Percentiles rank a stretch among this genome's conserved stretches.
Evolutionary conservation across 139 green algal species (phyloP).

Genomic region (Chlorella vulgaris): DNA sequence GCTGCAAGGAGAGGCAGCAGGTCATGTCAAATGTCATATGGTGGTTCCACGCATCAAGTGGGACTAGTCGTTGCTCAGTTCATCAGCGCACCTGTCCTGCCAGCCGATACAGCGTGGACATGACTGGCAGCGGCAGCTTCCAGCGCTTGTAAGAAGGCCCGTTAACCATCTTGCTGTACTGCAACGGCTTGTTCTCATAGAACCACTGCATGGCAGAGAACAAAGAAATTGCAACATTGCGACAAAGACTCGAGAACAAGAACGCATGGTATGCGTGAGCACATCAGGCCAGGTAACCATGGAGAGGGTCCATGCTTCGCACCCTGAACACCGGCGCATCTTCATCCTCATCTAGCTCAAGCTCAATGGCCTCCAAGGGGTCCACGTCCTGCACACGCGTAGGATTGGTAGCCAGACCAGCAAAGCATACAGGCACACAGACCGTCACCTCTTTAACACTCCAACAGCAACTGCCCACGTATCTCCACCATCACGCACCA

Average conservation of each 20-base stretch:
- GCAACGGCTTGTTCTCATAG: slow-evolving; percentile 94
- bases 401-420: too few species aligned
- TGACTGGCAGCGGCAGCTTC: slow-evolving; percentile 95
- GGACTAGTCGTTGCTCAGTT: too few species aligned
- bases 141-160: slow-evolving; percentile 93
- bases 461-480: background rate
- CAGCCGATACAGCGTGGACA: slow-evolving; percentile 94
- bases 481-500: slow-evolving; percentile 52
- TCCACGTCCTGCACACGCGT: slow-evolving; percentile 84
- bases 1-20: slow-evolving; percentile 59
- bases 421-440: background rate
- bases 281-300: too few species aligned
- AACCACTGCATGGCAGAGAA: slow-evolving; percentile 79
- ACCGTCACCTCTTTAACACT: background rate
- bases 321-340: slow-evolving; percentile 70
- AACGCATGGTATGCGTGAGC: too few species aligned
- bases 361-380: slow-evolving; percentile 95
- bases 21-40: background rate
- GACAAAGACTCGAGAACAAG: too few species aligned
- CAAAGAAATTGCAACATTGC: background rate
- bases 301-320: background rate
- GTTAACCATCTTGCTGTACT: slow-evolving; percentile 91
- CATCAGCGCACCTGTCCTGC: slow-evolving; percentile 88
- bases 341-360: slow-evolving; percentile 98
- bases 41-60: background rate